Evolutionary conservation across 352 stramenopile species (phyloP), one percentile per base, ranked within the genome.

Genomic region (Achlya hypogyna): DNA sequence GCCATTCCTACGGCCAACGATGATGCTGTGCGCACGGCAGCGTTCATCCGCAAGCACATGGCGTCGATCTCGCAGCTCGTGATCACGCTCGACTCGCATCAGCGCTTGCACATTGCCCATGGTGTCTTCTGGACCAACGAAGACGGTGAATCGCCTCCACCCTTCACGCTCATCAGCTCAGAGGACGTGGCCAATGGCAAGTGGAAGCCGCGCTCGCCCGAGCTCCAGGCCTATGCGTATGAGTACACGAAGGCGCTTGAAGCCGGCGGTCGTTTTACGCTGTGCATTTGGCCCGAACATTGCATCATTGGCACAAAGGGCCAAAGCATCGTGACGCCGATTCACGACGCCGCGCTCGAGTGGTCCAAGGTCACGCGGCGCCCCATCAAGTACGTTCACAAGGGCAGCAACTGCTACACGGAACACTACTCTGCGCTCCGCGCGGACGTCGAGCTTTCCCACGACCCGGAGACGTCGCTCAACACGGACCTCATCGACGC

Each of bases 271-370:
- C 90, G 89, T 63, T 98, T 98, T 71, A 82, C 76, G 68, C 74
- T 98, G 2, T 96, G 79, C 66, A 97, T 99, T 68, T 99, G 96
- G 96, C 96, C 96, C 10, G 95, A 98, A 73, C 96, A 99, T 75
- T 99, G 96, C 78, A 74, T 98, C 34, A 89, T 98, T 54, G 95
- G 95, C 40, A 92, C 88, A 6, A 69, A 71, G 2, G 93, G 93
- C 28, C 93, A 98, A 74, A 86, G 82, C 43, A 79, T 98, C 1
- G 89, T 97, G 23, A 65, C 81, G 6, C 66, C 76, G 54, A 84
- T 99, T 32, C 78, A 86, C 49, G 71, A 78, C 4, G 94, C 92
- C 0, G 78, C 97, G 22, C 60, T 95, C 22, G 74, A 89, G 34
- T 98, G 94, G 94, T 84, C 79, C 51, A 83, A 84, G 70, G 51